A percentile compares a stretch with the other conserved stretches of the same genome.
Evolutionary conservation across 805 yeast genomes (phyloP).

Genomic region (Starmerella roubikii): DNA sequence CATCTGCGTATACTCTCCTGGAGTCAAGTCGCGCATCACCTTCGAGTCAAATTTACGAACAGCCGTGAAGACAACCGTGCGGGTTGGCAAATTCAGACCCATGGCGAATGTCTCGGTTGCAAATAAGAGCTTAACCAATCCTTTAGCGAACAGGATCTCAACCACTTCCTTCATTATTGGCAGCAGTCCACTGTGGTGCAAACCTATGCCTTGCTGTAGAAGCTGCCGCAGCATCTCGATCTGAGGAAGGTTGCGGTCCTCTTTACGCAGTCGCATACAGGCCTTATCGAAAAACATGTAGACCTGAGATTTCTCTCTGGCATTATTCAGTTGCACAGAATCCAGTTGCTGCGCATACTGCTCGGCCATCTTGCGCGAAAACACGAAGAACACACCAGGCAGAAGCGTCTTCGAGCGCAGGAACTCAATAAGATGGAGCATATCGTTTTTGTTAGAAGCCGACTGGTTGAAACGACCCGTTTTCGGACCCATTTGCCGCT

Average conservation of each 20-base stretch:
- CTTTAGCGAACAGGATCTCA: constrained; percentile 78
- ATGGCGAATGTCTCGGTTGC: constrained; percentile 98
- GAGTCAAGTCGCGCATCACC: constrained; percentile 62
- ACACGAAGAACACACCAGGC: constrained; percentile 88
- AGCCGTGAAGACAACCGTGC: constrained; percentile 85
- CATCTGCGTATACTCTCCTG: constrained; percentile 98
- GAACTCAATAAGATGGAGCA: constrained; percentile 60
- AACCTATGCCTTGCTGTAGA: constrained; percentile 83
- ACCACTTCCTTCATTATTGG: constrained; percentile 90
- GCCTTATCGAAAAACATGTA: constrained; percentile 90
- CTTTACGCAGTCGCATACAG: constrained; percentile 71
- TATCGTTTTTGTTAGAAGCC: constrained; percentile 66
- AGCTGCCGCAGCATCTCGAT: constrained; percentile 69
- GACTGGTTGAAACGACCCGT: constrained; percentile 35
- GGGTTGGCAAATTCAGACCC: constrained; percentile 93
- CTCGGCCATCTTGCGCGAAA: constrained; percentile 86
- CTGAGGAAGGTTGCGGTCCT: constrained; percentile 89
- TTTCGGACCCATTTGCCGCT: constrained; percentile 24
- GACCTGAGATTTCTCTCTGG: constrained; percentile 78
- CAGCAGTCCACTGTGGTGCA: constrained; percentile 85
- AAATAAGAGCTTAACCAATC: constrained; percentile 77
- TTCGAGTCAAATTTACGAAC: constrained; percentile 84
- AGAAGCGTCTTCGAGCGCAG: constrained; percentile 54
- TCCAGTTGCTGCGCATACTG: constrained; percentile 72
- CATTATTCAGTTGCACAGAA: constrained; percentile 64